Percentiles rank a stretch among this genome's conserved stretches.
Evolutionary conservation across 2,329 filamentous ascomycete species (phyloP).

Genomic region (Clonostachys chloroleuca): DNA sequence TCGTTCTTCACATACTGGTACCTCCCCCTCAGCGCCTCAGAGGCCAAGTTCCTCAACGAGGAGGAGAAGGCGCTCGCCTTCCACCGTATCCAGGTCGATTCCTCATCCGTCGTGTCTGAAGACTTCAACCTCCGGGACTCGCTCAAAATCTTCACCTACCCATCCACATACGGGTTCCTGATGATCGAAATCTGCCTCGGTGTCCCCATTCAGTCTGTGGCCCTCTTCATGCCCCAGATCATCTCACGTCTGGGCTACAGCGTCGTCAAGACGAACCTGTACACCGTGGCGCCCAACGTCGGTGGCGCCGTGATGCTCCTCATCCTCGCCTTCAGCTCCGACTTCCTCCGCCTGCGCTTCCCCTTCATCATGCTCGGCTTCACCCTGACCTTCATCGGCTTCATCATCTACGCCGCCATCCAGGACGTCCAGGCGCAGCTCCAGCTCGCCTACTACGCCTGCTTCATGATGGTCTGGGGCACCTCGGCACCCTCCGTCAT

Average conservation of each 20-base stretch:
- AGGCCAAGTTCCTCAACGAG: constrained; percentile 60
- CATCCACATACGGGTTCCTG: constrained; percentile 43
- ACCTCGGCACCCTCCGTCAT: constrained; percentile 71
- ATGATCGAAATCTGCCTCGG: constrained; percentile 55
- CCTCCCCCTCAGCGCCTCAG: constrained; percentile 59
- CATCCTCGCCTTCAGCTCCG: constrained; percentile 67
- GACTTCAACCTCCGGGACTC: constrained; percentile 45
- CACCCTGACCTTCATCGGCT: constrained; percentile 69
- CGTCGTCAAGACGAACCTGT: constrained; percentile 65
- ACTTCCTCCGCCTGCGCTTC: constrained; percentile 61
- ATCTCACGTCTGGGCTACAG: constrained; percentile 41
- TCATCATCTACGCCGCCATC: constrained; percentile 74
- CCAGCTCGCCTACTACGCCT: constrained; percentile 69
- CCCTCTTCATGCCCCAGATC: constrained; percentile 52
- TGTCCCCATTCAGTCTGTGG: constrained; percentile 51
- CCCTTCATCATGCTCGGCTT: constrained; percentile 74
- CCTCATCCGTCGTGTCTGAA: constrained; percentile 56
- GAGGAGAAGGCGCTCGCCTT: constrained; percentile 66
- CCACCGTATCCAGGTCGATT: constrained; percentile 72
- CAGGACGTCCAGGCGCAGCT: constrained; percentile 55
- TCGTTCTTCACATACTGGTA: constrained; percentile 65
- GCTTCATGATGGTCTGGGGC: constrained; percentile 81
- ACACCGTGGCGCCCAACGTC: constrained; percentile 77
- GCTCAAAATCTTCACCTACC: constrained; percentile 44
- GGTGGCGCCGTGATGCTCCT: constrained; percentile 69